Base-by-base conservation (phyloP, 1,284 basidiomycete genomes). In the Termitomyces sp. region DNA sequence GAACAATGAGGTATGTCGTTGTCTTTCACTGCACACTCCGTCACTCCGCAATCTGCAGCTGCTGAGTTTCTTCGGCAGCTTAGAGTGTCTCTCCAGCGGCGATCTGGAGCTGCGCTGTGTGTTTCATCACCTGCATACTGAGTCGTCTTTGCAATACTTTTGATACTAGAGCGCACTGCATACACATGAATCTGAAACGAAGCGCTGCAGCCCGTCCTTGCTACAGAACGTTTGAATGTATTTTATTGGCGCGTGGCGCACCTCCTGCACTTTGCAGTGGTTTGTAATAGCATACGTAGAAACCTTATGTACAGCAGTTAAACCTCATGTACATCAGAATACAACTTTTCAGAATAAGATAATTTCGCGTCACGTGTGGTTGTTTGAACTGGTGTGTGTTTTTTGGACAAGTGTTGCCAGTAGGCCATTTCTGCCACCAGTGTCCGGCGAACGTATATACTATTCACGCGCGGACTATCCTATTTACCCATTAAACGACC, bases 1-100 rank as follows among this genome's bases (percentile, higher is more conserved):
- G 56, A 76, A 76, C 56, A 65, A 66, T 43, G 65, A 69, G 64
- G 71, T 71, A 59, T 33, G 58, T 28, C n/a, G 49, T n/a, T n/a
- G n/a, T 49, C 36, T 41, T 17, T 17, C n/a, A 12, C 24, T 3
- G 24, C 26, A 9, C 36, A 10, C n/a, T 17, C 26, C 10, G 17
- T 28, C 5, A 4, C 21, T 38, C 10, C 13, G 24, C 7, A 13
- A 3, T 21, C 9, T 5, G 15, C 12, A 10, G 28, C 38, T 52
- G 12, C 50, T 61, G 43, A 57, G 34, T 15, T 43, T 44, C n/a
- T 39, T 50, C 24, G 46, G 45, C 53, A 63, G 62, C 52, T 63
- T n/a, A 63, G 59, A 55, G 56, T 55, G 48, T 55, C 54, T n/a
- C 61, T 62, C 38, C 50, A 50, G 19, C 49, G 49, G 30, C 49